Base-by-base conservation (phyloP, 2,329 filamentous ascomycete species). In the Sclerotinia borealis region DNA sequence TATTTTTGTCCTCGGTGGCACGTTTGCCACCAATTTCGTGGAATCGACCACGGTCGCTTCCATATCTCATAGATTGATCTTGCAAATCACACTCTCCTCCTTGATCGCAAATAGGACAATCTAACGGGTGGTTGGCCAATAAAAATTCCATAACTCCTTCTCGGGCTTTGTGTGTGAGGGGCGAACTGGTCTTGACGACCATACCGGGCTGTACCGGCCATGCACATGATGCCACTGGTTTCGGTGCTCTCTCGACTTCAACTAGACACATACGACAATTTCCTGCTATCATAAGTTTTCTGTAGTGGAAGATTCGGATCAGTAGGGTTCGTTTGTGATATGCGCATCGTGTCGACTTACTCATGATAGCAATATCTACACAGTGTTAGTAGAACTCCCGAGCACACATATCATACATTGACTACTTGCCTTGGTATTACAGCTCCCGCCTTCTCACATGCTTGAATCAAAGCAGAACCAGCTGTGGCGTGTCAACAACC, bases 251-350 rank as follows among this genome's bases (percentile, higher is more conserved):
- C 81, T 98, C 95, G 70, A 99, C 95, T 82, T 99, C 95, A 75
- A 99, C 95, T 75, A 99, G 81, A 80, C 95, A 99, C 95, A 99
- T 99, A 81, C 95, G 92, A 79, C 95, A 99, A 80, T 98, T 99
- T 79, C 95, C 95, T 74, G 95, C 95, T 83, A 99, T 96, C 89
- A 96, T 92, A 72, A 99, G 85, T 81, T 99, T 98, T 77, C 91
- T 93, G 74, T 73, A 61, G 59, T 70, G 59, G 50, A 17, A 67
- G 27, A 10, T 50, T 65, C 56, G 63, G 59, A 70, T 72, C 66
- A 70, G 73, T 64, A 52, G 49, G 43, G 45, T 36, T 64, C n/a
- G 25, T 22, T 36, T n/a, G 39, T 27, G 19, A 37, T 27, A 15
- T 49, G 39, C 31, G 60, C 29, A 47, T 49, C 59, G 49, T 56